Conservation (phyloP, 352 stramenopile species). For the Pythium sp. region DNA sequence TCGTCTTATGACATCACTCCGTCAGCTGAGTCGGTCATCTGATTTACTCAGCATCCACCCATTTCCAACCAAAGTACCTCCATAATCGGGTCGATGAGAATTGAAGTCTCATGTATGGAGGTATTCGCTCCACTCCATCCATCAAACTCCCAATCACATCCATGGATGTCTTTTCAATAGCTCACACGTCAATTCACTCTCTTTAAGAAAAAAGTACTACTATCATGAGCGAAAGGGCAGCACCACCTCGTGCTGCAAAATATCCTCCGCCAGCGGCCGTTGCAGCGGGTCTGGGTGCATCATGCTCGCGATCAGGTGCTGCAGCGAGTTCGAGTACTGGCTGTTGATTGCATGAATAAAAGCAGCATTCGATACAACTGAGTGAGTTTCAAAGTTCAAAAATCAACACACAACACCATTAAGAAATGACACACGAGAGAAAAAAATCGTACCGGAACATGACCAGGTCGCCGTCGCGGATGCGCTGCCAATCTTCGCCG, state of each 20-base stretch:
- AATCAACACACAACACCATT: neutral
- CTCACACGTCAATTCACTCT: neutral
- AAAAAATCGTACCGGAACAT: constrained; percentile 56
- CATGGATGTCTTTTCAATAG: neutral
- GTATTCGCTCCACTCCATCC: neutral
- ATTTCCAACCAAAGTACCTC: neutral
- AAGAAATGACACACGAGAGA: neutral
- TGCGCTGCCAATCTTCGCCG: constrained; percentile 85
- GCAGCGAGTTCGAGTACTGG: constrained; percentile 85
- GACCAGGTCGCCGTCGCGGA: constrained; percentile 77
- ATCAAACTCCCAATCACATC: neutral
- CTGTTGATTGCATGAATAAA: constrained; percentile 21
- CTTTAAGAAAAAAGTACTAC: neutral
- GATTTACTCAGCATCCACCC: constrained; percentile 1
- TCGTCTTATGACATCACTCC: constrained; percentile 13
- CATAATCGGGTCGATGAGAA: neutral
- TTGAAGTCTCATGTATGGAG: neutral
- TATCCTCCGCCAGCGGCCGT: constrained; percentile 75
- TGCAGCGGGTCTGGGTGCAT: constrained; percentile 86
- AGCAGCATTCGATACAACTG: neutral
- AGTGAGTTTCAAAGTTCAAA: neutral
- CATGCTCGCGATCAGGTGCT: constrained; percentile 85
- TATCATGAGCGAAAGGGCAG: constrained; percentile 41
- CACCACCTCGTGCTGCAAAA: constrained; percentile 82
- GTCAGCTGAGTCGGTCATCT: neutral